Evolutionary conservation across 257 asterid genomes (phyloP).

Genomic region (Eustoma russellianum): DNA sequence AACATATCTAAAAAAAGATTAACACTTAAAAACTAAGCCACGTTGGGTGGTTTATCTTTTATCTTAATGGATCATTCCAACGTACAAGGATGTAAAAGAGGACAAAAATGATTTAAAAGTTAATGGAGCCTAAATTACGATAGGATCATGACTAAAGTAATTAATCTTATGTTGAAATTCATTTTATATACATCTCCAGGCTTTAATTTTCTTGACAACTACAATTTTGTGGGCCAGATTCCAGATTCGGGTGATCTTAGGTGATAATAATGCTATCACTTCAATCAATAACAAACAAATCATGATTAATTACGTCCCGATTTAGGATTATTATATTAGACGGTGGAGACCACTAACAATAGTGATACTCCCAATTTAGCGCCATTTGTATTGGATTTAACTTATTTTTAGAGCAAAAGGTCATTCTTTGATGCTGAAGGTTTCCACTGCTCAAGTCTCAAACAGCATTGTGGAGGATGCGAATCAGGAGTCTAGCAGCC

Average conservation of each 20-base stretch:
- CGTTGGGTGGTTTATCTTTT: constrained; percentile 25
- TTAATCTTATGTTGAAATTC: constrained; percentile 32
- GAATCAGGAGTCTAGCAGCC: too few relatives aligned
- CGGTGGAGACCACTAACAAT: constrained; percentile 59
- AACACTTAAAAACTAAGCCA: constrained; percentile 49
- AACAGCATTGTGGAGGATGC: too few relatives aligned
- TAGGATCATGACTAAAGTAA: too few relatives aligned
- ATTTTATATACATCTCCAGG: constrained; percentile 35
- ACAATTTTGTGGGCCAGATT: constrained; percentile 47
- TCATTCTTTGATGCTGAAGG: too few relatives aligned
- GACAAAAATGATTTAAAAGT: constrained; percentile 49
- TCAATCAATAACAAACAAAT: constrained; percentile 55
- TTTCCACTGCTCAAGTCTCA: too few relatives aligned
- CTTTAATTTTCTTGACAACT: constrained; percentile 41
- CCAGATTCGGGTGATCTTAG: constrained; percentile 62
- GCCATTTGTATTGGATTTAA: constrained; percentile 38
- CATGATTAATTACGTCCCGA: constrained; percentile 39
- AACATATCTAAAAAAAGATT: constrained; percentile 43
- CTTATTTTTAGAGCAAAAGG: too few relatives aligned
- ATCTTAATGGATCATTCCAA: constrained; percentile 59
- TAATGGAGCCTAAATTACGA: constrained; percentile 40
- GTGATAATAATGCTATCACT: constrained; percentile 52
- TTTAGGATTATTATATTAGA: constrained; percentile 29
- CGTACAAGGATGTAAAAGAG: constrained; percentile 52
- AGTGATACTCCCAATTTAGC: constrained; percentile 17